Base-by-base conservation (phyloP, 371 early-diverging fungal species). In the Circinella umbellata region DNA sequence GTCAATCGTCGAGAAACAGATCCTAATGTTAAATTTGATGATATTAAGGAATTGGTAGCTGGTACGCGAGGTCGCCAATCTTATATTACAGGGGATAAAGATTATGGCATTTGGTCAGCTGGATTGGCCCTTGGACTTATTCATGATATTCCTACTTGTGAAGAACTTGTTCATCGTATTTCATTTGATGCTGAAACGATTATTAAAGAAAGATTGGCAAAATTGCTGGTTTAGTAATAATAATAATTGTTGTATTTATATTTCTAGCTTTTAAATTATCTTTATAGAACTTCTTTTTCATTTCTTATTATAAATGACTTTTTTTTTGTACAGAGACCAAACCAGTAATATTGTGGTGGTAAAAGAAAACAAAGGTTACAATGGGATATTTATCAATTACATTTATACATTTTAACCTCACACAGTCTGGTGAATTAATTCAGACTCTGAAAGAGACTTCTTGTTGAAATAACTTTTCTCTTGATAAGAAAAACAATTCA, bases 61-160 rank as follows among this genome's bases (percentile, higher is more conserved):
- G 94, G 94, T 37, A 80, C 80, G 42, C 86, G 93, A 36, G 94
- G 94, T 13, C 85, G 88, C 54, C 78, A 89, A 71, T 93, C 91
- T 4, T 92, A 84, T 65, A 81, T 80, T 59, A 86, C 84, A 8
- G 94, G 94, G 61, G 91, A 92, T 69, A 76, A 84, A 42, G 89
- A 93, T 66, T 83, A 76, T 69, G 93, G 92, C 73, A 89, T 93
- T 18, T 93, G 93, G 92, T 89, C 89, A 17, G 91, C 90, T 37
- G 92, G 92, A 14, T 91, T 91, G 80, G 91, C 91, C 14, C 76
- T 89, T 48, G 91, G 93, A 49, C 68, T 89, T 47, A 92, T 93
- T 73, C 83, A 92, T 47, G 93, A 93, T 74, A 91, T 92, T 69
- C 94, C 94, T 42, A 89, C 91, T 1, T 93, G 94, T 74, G 73